These are phyloP conservation scores for Dothideomycetes sp. DNA, from an alignment of 2,329 filamentous ascomycete genomes.

Conservation along the genomic window DNA sequence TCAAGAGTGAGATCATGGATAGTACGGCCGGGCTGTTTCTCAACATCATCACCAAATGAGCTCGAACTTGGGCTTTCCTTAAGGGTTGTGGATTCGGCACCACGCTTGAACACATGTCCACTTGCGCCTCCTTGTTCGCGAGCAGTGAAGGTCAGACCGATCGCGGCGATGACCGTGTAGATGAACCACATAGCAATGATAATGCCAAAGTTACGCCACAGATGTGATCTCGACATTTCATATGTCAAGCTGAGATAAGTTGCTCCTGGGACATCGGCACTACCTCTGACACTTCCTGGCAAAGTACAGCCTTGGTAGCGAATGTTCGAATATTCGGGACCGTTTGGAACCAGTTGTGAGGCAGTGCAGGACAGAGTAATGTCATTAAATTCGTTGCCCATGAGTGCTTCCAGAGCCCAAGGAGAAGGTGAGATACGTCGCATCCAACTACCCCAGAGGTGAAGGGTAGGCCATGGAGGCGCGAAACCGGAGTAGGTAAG, in stretches of 20 bases:
- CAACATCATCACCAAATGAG: neutral
- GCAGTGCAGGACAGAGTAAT: conserved; percentile 46
- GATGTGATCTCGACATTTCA: conserved; percentile 47
- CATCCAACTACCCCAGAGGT: conserved; percentile 55
- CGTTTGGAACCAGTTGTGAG: conserved; percentile 37
- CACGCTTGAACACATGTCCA: conserved; percentile 13
- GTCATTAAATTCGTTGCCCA: conserved; percentile 61
- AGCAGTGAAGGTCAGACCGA: conserved; percentile 11
- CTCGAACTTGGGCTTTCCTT: conserved; percentile 1
- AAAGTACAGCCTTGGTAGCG: conserved; percentile 52
- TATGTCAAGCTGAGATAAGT: conserved; percentile 48
- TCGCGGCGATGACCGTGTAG: conserved; percentile 19
- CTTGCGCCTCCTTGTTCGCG: conserved; percentile 9
- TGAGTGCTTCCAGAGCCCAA: conserved; percentile 59
- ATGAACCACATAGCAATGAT: conserved; percentile 39
- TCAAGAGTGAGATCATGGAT: neutral
- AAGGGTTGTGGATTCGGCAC: neutral
- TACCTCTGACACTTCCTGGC: conserved; percentile 47
- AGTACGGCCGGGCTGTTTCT: conserved; percentile 11
- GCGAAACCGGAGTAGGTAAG: conserved; percentile 55
- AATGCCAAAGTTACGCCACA: conserved; percentile 52
- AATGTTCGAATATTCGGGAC: conserved; percentile 26
- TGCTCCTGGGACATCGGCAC: conserved; percentile 43
- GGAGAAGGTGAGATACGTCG: conserved; percentile 48
- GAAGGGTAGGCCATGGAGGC: conserved; percentile 50